Evolutionary conservation across 2,329 filamentous ascomycete genomes (phyloP).

Genomic region (Reticulascus tulasneorum): DNA sequence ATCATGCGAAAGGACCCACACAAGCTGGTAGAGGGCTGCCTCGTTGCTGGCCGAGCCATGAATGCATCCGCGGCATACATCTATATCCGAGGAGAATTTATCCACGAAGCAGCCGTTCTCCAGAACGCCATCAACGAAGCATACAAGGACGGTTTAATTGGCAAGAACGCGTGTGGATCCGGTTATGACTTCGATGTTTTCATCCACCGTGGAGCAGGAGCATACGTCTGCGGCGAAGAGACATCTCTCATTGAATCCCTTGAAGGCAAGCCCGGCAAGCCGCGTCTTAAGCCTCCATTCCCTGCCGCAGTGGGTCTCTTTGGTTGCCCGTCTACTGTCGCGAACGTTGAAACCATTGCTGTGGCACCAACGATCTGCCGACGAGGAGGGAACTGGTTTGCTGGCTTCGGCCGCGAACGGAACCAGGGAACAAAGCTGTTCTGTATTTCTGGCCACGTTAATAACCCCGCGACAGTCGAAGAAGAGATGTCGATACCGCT

Average conservation of each 20-base stretch:
- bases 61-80: constrained; percentile 98
- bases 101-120: constrained; percentile 88
- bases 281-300: constrained; percentile 97
- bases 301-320: constrained; percentile 96
- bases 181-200: constrained; percentile 98
- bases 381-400: constrained; percentile 90
- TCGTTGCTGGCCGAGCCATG: constrained; percentile 95
- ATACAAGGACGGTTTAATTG: constrained; percentile 89
- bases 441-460: constrained; percentile 98
- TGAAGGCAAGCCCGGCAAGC: constrained; percentile 98
- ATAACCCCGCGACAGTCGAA: constrained; percentile 96
- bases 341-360: constrained; percentile 96
- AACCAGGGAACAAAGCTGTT: constrained; percentile 97
- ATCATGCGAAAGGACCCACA: constrained; percentile 99
- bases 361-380: constrained; percentile 95
- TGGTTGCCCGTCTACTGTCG: constrained; percentile 94
- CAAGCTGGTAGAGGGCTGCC: constrained; percentile 96
- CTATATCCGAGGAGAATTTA: constrained; percentile 98
- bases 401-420: constrained; percentile 86
- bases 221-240: constrained; percentile 97
- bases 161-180: constrained; percentile 95
- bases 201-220: constrained; percentile 93
- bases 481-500: constrained; percentile 99
- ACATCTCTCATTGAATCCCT: constrained; percentile 97
- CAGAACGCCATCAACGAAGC: constrained; percentile 97